Evolutionary conservation across 176 grass and related monocot species (phyloP).

Genomic region (Dactylis glomerata): DNA sequence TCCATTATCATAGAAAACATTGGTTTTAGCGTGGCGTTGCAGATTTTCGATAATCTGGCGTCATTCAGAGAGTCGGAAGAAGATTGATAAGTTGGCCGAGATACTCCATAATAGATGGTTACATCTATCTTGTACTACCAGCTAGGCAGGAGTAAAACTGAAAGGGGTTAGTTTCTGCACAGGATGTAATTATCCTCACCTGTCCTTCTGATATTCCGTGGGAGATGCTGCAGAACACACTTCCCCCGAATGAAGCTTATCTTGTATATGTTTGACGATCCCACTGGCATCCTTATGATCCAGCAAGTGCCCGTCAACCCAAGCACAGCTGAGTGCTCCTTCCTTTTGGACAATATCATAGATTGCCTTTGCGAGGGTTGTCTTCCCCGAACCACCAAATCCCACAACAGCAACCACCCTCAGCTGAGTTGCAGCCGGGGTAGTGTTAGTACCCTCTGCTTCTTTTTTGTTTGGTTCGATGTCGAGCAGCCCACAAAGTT

Average conservation of each 20-base stretch:
- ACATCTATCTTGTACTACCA: not conserved
- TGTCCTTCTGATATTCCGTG: not conserved
- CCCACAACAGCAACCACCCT: constrained; percentile 24
- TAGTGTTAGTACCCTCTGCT: not conserved
- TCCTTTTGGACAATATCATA: not conserved
- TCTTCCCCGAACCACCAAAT: constrained; percentile 26
- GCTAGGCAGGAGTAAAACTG: not conserved
- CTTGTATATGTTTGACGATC: not conserved
- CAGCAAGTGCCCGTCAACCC: not conserved
- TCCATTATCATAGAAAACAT: not conserved
- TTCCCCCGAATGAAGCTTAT: not conserved
- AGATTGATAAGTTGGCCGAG: not conserved
- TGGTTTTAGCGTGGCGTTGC: not conserved
- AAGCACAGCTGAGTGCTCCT: not conserved
- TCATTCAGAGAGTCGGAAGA: not conserved
- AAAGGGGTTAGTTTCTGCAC: not conserved
- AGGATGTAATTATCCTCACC: not conserved
- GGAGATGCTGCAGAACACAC: not conserved
- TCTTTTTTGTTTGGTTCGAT: not conserved
- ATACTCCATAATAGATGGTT: not conserved
- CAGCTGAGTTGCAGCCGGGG: not conserved
- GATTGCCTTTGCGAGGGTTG: not conserved
- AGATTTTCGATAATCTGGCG: not conserved
- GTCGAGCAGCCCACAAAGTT: not conserved
- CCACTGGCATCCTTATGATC: not conserved